These are phyloP conservation scores for Sclerotinia sclerotiorum DNA, from an alignment of 2,329 filamentous ascomycete species.

Conservation along the genomic window DNA sequence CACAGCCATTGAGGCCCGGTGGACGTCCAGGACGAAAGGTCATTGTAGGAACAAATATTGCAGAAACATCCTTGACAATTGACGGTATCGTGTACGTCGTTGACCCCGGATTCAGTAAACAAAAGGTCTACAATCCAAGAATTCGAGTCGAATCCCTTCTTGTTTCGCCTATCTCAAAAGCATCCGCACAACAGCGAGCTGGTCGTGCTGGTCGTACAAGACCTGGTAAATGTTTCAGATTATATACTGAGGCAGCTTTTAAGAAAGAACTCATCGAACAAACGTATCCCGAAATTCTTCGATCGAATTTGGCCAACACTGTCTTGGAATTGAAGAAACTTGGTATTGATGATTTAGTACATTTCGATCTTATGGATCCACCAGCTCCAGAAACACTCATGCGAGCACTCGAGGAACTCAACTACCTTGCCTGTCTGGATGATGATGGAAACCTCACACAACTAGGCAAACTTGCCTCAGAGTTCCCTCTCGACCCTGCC, in stretches of 20 bases:
- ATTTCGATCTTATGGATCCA: constrained; percentile 98
- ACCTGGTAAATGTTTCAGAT: constrained; percentile 95
- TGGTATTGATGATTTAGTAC: constrained; percentile 90
- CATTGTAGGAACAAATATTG: constrained; percentile 96
- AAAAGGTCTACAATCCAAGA: constrained; percentile 97
- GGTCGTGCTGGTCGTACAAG: constrained; percentile 99
- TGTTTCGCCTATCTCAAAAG: constrained; percentile 97
- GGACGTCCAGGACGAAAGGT: constrained; percentile 89
- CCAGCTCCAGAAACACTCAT: constrained; percentile 97
- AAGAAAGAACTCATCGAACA: constrained; percentile 98
- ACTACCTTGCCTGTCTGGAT: constrained; percentile 93
- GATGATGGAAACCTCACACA: constrained; percentile 91
- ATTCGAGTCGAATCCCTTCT: constrained; percentile 94
- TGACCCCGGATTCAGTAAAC: constrained; percentile 98
- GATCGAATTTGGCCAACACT: constrained; percentile 91
- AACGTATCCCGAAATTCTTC: constrained; percentile 92
- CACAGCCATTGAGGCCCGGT: constrained; percentile 67
- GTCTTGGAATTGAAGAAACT: constrained; percentile 97
- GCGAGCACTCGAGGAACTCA: constrained; percentile 94
- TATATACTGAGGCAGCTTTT: constrained; percentile 94
- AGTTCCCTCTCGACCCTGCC: constrained; percentile 91
- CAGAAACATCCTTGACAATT: constrained; percentile 95
- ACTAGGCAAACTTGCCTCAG: constrained; percentile 83
- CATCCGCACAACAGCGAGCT: constrained; percentile 92
- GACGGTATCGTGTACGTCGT: constrained; percentile 99